phyloP scores from a whole-genome alignment of 75 land plant genomes.

The Pseudotsuga menziesii region DNA sequence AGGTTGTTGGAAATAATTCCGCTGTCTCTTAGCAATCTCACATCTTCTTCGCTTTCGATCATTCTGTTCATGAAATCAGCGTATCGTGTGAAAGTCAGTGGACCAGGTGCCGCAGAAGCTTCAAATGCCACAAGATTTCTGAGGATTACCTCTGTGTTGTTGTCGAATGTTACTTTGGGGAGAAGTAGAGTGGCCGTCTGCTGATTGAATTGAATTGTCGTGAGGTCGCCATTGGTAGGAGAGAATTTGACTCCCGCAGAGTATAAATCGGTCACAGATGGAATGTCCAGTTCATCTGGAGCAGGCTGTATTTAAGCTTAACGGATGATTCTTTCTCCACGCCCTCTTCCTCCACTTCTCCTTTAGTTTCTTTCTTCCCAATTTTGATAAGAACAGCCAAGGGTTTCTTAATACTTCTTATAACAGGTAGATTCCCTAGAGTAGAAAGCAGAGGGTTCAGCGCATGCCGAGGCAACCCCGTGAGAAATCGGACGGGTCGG shows the following conservation, averaged over 20 bases:
- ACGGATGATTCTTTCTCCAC: neutral
- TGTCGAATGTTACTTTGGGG: slow-evolving; percentile 34
- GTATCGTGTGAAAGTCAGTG: slow-evolving; percentile 42
- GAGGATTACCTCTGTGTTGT: slow-evolving; percentile 18
- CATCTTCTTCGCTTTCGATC: slow-evolving; percentile 36
- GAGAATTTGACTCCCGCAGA: no score
- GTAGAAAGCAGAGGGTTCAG: neutral
- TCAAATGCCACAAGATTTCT: slow-evolving; percentile 42
- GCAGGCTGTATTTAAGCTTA: slow-evolving; percentile 12
- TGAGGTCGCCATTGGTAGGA: slow-evolving; percentile 10
- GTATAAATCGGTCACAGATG: slow-evolving; percentile 26
- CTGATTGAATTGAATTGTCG: slow-evolving; percentile 28
- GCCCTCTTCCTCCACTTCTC: neutral
- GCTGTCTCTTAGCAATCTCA: slow-evolving; percentile 33
- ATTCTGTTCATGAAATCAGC: slow-evolving; percentile 66
- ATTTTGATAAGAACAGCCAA: neutral
- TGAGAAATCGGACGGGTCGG: no score
- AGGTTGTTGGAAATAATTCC: slow-evolving; percentile 44
- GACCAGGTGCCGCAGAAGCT: slow-evolving; percentile 21
- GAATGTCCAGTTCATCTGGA: slow-evolving; percentile 26
- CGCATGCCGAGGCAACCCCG: no score
- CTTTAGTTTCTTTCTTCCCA: no score
- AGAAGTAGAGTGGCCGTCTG: slow-evolving; percentile 22
- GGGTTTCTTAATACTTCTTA: neutral
- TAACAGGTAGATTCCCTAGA: neutral